These are phyloP conservation scores for Pinguiococcus pyrenoidosus DNA, from an alignment of 108 stramenopile species.

Conservation along the genomic window DNA sequence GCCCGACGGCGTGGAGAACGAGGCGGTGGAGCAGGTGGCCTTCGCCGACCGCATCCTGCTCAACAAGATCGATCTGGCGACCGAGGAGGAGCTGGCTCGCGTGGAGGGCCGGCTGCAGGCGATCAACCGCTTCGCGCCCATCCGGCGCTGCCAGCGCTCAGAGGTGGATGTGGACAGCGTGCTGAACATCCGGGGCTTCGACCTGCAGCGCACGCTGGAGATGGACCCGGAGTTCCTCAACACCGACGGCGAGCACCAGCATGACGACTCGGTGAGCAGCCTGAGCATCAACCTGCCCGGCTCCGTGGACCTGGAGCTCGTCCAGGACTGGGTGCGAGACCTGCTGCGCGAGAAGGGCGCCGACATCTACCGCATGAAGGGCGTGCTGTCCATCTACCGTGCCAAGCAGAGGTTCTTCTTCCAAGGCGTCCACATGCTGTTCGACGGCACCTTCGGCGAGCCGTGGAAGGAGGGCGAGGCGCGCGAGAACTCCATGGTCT, in stretches of 20 bases:
- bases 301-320: slow-evolving; percentile 39
- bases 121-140: slow-evolving; percentile 74
- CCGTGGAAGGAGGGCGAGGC: slow-evolving; percentile 25
- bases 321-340: slow-evolving; percentile 30
- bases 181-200: slow-evolving; percentile 59
- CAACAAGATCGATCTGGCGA: slow-evolving; percentile 42
- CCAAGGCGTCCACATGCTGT: slow-evolving; percentile 64
- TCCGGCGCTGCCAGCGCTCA: slow-evolving; percentile 51
- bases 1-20: slow-evolving; percentile 56
- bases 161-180: slow-evolving; percentile 60
- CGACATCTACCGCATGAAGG: slow-evolving; percentile 67
- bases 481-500: slow-evolving; percentile 56
- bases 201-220: slow-evolving; percentile 55
- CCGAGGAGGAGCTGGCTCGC: slow-evolving; percentile 1
- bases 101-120: slow-evolving; percentile 36
- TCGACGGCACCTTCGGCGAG: slow-evolving; percentile 29
- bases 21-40: slow-evolving; percentile 82
- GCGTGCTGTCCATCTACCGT: slow-evolving; percentile 55
- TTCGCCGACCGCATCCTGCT: slow-evolving; percentile 46
- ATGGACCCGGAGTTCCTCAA: slow-evolving; percentile 65
- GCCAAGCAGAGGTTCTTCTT: slow-evolving; percentile 65
- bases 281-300: slow-evolving; percentile 45
- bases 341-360: slow-evolving; percentile 51
- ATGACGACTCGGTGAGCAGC: slow-evolving; percentile 54
- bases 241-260: slow-evolving; percentile 37